phyloP scores from a whole-genome alignment of 2,329 filamentous ascomycete genomes.

The Allantophomopsis cytisporea region DNA sequence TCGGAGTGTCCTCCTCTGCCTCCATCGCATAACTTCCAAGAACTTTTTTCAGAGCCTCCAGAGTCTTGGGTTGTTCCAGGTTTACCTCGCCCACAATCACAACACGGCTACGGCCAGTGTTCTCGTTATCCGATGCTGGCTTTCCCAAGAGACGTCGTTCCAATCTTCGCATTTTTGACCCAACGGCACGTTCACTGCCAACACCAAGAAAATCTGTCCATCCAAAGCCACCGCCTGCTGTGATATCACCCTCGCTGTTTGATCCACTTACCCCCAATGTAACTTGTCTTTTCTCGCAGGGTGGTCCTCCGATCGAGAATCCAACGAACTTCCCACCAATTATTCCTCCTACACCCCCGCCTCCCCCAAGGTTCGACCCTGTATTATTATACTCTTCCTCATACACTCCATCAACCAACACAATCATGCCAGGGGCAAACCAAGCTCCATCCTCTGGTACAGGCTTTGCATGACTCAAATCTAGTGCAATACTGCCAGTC shows the following conservation, averaged over 20 bases:
- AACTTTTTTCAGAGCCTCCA: constrained; percentile 71
- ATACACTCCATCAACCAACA: constrained; percentile 90
- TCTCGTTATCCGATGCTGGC: constrained; percentile 9
- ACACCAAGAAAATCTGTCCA: constrained; percentile 96
- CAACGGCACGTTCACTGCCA: constrained; percentile 76
- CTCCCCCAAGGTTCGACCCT: constrained; percentile 59
- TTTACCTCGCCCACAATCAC: constrained; percentile 79
- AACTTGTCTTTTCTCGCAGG: constrained; percentile 69
- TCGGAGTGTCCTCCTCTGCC: constrained; percentile 49
- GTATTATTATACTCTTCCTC: constrained; percentile 73
- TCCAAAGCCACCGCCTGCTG: constrained; percentile 72
- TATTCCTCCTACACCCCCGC: constrained; percentile 72
- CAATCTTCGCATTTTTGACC: constrained; percentile 69
- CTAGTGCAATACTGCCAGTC: constrained; percentile 76
- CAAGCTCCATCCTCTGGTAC: constrained; percentile 80
- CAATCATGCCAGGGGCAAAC: constrained; percentile 93
- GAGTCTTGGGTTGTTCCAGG: constrained; percentile 69
- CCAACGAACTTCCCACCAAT: constrained; percentile 88
- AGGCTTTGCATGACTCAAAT: constrained; percentile 66
- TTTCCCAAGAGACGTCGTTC: constrained; percentile 52
- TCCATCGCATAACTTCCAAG: constrained; percentile 60
- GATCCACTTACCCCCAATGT: constrained; percentile 59
- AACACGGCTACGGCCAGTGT: constrained; percentile 34
- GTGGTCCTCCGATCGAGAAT: constrained; percentile 83
- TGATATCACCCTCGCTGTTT: constrained; percentile 36